Evolutionary conservation across 176 grass and related monocot genomes (phyloP).

Genomic region (Bonia amplexicaulis): DNA sequence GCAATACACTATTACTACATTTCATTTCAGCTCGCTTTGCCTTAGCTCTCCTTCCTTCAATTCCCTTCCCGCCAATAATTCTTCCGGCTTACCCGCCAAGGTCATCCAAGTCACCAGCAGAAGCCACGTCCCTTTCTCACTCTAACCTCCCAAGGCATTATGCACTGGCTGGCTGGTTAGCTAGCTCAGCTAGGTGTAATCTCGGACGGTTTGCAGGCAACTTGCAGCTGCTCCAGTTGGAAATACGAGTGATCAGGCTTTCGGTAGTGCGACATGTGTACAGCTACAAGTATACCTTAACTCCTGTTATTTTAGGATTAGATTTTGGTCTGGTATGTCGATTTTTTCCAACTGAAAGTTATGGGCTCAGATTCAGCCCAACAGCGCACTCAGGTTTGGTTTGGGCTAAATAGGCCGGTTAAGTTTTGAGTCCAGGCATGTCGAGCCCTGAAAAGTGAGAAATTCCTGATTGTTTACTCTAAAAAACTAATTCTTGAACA

Average conservation of each 20-base stretch:
- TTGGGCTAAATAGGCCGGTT: not conserved
- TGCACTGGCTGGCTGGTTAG: not conserved
- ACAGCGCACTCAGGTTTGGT: not conserved
- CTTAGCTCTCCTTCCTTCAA: not conserved
- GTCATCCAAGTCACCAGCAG: not conserved
- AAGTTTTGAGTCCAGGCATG: not conserved
- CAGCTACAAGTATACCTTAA: not conserved
- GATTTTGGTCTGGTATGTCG: not conserved
- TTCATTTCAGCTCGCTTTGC: not conserved
- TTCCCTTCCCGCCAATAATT: not conserved
- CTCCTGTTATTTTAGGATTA: not conserved
- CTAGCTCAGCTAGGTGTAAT: not conserved
- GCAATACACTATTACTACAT: not conserved
- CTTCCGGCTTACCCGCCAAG: not conserved
- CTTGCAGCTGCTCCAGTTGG: not conserved
- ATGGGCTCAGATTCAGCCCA: not conserved
- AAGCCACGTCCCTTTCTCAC: not conserved
- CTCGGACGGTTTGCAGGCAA: not conserved
- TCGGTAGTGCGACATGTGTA: not conserved
- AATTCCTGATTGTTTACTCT: not conserved
- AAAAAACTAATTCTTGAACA: not conserved
- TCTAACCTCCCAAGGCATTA: not conserved
- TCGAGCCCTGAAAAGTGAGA: not conserved
- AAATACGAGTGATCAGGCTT: not conserved
- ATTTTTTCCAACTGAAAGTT: not conserved